These are phyloP conservation scores for Fusarium annulatum DNA, from an alignment of 2,329 filamentous ascomycete genomes.

Conservation along the genomic window DNA sequence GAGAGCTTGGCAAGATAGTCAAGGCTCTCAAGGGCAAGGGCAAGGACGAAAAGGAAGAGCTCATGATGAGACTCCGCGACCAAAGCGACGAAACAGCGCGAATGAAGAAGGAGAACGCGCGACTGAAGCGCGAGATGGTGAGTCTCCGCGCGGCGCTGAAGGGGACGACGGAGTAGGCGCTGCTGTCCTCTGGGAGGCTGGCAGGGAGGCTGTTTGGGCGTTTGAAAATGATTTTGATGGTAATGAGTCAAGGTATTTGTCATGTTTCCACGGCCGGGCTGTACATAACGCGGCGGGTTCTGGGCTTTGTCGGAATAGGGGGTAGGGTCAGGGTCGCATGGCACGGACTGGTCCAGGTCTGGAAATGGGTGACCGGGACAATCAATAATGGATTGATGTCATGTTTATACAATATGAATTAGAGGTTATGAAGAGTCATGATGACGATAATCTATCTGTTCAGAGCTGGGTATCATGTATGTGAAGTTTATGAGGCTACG, in stretches of 20 bases:
- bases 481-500: neutral
- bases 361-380: constrained; percentile 31
- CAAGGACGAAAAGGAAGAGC: constrained; percentile 81
- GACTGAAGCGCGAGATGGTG: constrained; percentile 83
- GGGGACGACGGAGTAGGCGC: constrained; percentile 52
- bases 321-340: constrained; percentile 32
- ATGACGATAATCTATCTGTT: constrained; percentile 35
- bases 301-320: constrained; percentile 38
- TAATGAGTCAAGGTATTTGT: constrained; percentile 31
- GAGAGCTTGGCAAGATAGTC: constrained; percentile 86
- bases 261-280: constrained; percentile 32
- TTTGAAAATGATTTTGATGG: constrained; percentile 29
- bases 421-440: constrained; percentile 42
- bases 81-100: constrained; percentile 80
- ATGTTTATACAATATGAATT: constrained; percentile 36
- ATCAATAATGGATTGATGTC: constrained; percentile 27
- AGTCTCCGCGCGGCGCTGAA: constrained; percentile 70
- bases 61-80: constrained; percentile 77
- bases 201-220: constrained; percentile 29
- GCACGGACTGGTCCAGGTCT: constrained; percentile 34
- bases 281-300: constrained; percentile 36
- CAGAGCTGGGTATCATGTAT: constrained; percentile 19
- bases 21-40: constrained; percentile 78
- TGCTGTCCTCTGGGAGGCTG: constrained; percentile 40
- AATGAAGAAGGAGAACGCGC: constrained; percentile 85